A percentile compares a stretch with the other conserved stretches of the same genome.
phyloP scores from a whole-genome alignment of 768 basidiomycete genomes.

The Cystobasidiopsis lactophilus region DNA sequence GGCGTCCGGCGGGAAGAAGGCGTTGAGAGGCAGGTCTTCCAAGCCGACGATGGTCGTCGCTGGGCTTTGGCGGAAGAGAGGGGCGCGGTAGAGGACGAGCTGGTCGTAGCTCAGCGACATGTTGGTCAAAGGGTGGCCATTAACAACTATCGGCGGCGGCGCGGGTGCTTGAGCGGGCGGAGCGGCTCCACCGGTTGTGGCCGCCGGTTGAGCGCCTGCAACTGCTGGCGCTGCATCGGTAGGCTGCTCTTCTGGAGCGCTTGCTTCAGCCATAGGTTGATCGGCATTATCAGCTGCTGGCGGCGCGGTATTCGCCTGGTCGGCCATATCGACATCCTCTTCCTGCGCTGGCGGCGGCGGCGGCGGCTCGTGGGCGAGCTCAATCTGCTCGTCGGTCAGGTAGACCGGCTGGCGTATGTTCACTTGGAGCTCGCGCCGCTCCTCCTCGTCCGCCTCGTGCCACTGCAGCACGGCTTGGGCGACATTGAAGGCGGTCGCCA shows the following conservation, averaged over 20 bases:
- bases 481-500: slow-evolving; percentile 57
- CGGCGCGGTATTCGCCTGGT: no score
- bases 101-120: slow-evolving; percentile 1
- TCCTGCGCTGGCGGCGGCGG: no score
- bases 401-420: slow-evolving; percentile 23
- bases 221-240: no score
- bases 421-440: slow-evolving; percentile 40
- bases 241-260: no score
- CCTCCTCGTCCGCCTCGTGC: slow-evolving; percentile 50
- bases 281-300: no score
- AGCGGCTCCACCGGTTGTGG: no score
- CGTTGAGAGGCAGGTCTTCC: background rate
- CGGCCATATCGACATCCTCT: slow-evolving; percentile 23
- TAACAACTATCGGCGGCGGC: no score
- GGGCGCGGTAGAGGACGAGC: slow-evolving; percentile 13
- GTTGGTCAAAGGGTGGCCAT: background rate
- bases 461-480: slow-evolving; percentile 67
- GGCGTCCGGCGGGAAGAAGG: slow-evolving; percentile 4
- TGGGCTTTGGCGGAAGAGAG: slow-evolving; percentile 13
- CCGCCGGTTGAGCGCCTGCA: no score
- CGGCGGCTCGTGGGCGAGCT: no score
- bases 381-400: slow-evolving; percentile 34
- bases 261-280: no score
- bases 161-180: no score
- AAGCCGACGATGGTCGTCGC: slow-evolving; percentile 11